Evolutionary conservation across 441 rosid species (phyloP).

Genomic region (Mallotus repandus): DNA sequence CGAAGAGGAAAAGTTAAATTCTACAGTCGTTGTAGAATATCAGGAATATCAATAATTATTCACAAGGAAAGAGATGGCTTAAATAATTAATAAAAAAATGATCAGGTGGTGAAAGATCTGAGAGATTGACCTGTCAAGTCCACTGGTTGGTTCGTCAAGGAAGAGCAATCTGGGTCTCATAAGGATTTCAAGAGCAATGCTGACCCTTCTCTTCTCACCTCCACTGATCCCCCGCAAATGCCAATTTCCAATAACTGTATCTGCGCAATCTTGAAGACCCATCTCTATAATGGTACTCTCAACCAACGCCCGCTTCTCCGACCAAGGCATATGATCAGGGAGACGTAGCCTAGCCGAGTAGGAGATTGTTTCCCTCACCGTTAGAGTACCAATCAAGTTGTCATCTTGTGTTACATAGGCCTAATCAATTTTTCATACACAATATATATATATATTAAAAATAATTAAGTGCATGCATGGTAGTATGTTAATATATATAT

Average conservation of each 20-base stretch:
- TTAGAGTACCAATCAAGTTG: slow-evolving; percentile 89
- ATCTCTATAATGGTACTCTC: slow-evolving; percentile 86
- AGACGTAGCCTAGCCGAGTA: slow-evolving; percentile 88
- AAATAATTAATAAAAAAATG: neutral
- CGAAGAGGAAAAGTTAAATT: too few relatives aligned
- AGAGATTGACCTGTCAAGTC: slow-evolving; percentile 65
- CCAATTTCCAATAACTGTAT: slow-evolving; percentile 95
- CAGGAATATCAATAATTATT: too few relatives aligned
- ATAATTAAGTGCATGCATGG: too few relatives aligned
- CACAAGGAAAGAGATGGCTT: too few relatives aligned
- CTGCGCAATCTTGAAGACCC: slow-evolving; percentile 97
- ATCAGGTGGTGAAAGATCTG: neutral
- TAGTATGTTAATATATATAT: too few relatives aligned
- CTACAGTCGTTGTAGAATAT: too few relatives aligned
- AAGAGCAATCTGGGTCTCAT: slow-evolving; percentile 95
- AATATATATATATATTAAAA: neutral
- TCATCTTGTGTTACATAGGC: slow-evolving; percentile 99
- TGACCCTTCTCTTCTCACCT: slow-evolving; percentile 91
- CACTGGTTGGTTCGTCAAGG: slow-evolving; percentile 98
- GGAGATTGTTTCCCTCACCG: slow-evolving; percentile 90
- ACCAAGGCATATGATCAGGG: slow-evolving; percentile 79
- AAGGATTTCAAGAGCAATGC: slow-evolving; percentile 94
- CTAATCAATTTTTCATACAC: slow-evolving; percentile 25
- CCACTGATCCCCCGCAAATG: slow-evolving; percentile 96
- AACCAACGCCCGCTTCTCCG: slow-evolving; percentile 76